These are phyloP conservation scores for Crithidia thermophila DNA, from an alignment of 208 protist species.

Conservation along the genomic window DNA sequence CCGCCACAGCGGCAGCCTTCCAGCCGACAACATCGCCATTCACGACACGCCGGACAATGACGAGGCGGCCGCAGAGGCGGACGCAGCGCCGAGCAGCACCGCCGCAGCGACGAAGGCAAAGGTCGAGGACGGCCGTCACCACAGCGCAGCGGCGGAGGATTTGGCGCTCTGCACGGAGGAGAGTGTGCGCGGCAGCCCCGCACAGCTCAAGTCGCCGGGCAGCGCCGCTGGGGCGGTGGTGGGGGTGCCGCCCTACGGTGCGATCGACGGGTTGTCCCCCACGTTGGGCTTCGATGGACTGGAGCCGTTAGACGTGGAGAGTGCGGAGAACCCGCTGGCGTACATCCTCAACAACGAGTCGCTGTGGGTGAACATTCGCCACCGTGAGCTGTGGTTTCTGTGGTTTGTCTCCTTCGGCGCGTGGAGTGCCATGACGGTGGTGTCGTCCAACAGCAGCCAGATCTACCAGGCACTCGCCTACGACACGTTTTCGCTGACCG, in stretches of 20 bases:
- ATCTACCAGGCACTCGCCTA: constrained; percentile 73
- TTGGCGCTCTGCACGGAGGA: constrained; percentile 5
- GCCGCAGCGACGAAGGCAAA: background rate
- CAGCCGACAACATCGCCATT: too few species aligned
- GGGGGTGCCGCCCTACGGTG: background rate
- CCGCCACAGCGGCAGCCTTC: too few species aligned
- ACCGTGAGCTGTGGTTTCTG: constrained; percentile 80
- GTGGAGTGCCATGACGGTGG: constrained; percentile 79
- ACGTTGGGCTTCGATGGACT: too few species aligned
- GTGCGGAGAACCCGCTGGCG: constrained; percentile 6
- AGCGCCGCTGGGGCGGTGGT: background rate
- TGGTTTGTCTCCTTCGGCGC: constrained; percentile 80
- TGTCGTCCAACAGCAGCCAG: constrained; percentile 77
- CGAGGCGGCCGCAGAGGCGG: background rate
- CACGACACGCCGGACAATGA: too few species aligned
- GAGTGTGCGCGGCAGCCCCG: background rate
- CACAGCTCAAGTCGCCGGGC: background rate
- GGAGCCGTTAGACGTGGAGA: background rate
- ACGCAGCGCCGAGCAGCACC: background rate
- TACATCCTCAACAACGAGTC: constrained; percentile 44
- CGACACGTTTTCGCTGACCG: constrained; percentile 57
- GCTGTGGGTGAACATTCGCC: constrained; percentile 54
- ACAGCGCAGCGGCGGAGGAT: background rate
- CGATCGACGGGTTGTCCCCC: too few species aligned
- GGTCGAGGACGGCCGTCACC: background rate